phyloP scores from a whole-genome alignment of 2,329 filamentous ascomycete genomes.

The Cordyceps farinosa region DNA sequence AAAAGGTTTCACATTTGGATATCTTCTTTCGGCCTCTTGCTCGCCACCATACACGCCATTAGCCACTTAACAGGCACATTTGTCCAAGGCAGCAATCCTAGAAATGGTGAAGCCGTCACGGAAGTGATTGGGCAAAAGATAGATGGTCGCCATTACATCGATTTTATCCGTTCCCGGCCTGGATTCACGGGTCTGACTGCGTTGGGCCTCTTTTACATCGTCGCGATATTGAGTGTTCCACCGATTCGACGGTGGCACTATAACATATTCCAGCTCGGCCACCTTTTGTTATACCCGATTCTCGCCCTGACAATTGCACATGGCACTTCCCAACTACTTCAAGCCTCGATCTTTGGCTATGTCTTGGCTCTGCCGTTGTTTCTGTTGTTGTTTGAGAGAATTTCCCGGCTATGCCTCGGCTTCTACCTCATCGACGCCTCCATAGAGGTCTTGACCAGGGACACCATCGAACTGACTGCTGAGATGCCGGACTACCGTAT shows the following conservation, averaged over 20 bases:
- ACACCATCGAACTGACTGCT: constrained; percentile 49
- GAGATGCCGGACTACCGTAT: constrained; percentile 45
- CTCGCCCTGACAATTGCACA: constrained; percentile 54
- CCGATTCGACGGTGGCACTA: constrained; percentile 49
- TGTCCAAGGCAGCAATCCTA: constrained; percentile 43
- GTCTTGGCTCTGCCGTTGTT: constrained; percentile 52
- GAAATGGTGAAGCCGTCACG: constrained; percentile 43
- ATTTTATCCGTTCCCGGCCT: constrained; percentile 45
- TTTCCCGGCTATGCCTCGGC: constrained; percentile 42
- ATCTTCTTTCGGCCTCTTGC: constrained; percentile 45
- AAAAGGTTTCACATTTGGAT: constrained; percentile 56
- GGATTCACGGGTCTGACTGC: constrained; percentile 49
- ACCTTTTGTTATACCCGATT: constrained; percentile 57
- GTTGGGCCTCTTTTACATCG: constrained; percentile 46
- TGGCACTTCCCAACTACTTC: constrained; percentile 47
- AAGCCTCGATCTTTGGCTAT: constrained; percentile 55
- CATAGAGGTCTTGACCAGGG: constrained; percentile 47
- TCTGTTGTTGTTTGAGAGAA: constrained; percentile 47
- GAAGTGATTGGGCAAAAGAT: constrained; percentile 41
- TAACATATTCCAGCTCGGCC: constrained; percentile 54
- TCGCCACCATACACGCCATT: constrained; percentile 51
- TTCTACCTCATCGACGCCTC: constrained; percentile 47
- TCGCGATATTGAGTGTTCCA: constrained; percentile 48
- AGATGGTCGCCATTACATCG: constrained; percentile 42
- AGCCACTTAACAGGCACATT: constrained; percentile 53